Evolutionary conservation across 1,284 basidiomycete genomes (phyloP).

Genomic region (Sphaerobolus stellatus): DNA sequence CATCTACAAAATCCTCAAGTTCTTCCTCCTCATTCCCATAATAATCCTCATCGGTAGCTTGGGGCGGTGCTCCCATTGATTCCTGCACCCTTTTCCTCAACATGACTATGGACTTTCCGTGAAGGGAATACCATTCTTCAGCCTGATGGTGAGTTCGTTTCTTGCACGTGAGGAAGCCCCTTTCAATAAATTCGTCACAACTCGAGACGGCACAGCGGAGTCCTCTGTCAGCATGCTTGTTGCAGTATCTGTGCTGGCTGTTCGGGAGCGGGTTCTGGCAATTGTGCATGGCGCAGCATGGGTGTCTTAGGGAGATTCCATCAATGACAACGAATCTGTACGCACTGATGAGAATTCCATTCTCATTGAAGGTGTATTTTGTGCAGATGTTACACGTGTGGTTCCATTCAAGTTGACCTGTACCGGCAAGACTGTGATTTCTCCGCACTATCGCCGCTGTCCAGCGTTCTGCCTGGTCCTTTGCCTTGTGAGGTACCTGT

Average conservation of each 20-base stretch:
- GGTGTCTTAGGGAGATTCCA: slow-evolving; percentile 28
- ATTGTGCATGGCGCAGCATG: slow-evolving; percentile 24
- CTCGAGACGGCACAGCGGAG: too few species aligned
- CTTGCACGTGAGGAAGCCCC: too few species aligned
- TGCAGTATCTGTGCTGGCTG: slow-evolving; percentile 24
- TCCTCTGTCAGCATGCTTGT: too few species aligned
- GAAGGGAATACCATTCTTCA: too few species aligned
- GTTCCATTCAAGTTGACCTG: slow-evolving; percentile 23
- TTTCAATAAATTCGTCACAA: too few species aligned
- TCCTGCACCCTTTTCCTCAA: too few species aligned
- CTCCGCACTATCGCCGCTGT: slow-evolving; percentile 22
- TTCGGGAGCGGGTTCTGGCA: slow-evolving; percentile 23
- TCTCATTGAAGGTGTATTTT: slow-evolving; percentile 11
- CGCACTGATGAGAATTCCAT: slow-evolving; percentile 7
- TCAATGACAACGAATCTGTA: slow-evolving; percentile 24
- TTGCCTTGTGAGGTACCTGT: slow-evolving; percentile 21
- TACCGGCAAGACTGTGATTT: slow-evolving; percentile 19
- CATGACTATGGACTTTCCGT: too few species aligned
- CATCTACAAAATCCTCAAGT: too few species aligned
- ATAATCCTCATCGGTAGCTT: too few species aligned
- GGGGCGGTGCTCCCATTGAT: too few species aligned
- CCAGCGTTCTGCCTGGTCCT: slow-evolving; percentile 23
- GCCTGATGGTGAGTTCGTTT: too few species aligned
- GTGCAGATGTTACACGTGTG: slow-evolving; percentile 12
- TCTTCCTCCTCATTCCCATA: too few species aligned